A percentile compares a stretch with the other conserved stretches of the same genome.
These are phyloP conservation scores for Blepharisma stoltei DNA, from an alignment of 73 alveolate genomes.

Conservation along the genomic window DNA sequence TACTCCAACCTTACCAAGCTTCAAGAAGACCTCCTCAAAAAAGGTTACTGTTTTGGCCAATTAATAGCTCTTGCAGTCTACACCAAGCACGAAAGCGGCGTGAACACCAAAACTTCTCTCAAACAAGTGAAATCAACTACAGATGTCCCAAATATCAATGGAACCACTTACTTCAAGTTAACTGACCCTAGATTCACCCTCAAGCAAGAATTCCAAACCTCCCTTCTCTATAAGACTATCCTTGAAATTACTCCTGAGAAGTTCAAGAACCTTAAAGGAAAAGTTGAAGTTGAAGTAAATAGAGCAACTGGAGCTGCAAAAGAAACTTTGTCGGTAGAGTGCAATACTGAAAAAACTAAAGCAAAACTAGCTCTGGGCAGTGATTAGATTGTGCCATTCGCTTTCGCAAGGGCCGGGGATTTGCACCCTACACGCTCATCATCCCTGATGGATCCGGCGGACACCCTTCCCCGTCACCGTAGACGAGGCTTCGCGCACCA, in stretches of 20 bases:
- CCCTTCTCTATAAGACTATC: not conserved
- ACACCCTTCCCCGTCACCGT: too few species aligned
- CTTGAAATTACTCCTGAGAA: not conserved
- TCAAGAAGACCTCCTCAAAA: slow-evolving; percentile 3
- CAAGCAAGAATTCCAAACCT: not conserved
- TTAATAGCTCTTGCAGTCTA: not conserved
- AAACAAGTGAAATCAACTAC: not conserved
- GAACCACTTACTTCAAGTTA: not conserved
- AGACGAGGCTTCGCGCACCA: too few species aligned
- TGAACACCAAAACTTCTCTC: not conserved
- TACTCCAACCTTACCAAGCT: slow-evolving; percentile 21
- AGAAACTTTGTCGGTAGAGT: not conserved
- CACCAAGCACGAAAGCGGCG: not conserved
- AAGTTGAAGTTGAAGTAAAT: slow-evolving; percentile 15
- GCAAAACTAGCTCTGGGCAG: not conserved
- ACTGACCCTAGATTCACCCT: not conserved
- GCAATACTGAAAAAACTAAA: not conserved
- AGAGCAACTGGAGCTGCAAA: not conserved
- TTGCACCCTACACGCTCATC: too few species aligned
- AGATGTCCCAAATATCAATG: not conserved
- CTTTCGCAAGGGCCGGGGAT: too few species aligned
- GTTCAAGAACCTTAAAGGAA: not conserved
- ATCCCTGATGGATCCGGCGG: too few species aligned
- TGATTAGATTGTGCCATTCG: too few species aligned
- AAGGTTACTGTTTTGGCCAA: slow-evolving; percentile 26